Percentiles rank a stretch among this genome's conserved stretches.
These are phyloP conservation scores for Primulina huaijiensis DNA, from an alignment of 257 asterid species.

Conservation along the genomic window DNA sequence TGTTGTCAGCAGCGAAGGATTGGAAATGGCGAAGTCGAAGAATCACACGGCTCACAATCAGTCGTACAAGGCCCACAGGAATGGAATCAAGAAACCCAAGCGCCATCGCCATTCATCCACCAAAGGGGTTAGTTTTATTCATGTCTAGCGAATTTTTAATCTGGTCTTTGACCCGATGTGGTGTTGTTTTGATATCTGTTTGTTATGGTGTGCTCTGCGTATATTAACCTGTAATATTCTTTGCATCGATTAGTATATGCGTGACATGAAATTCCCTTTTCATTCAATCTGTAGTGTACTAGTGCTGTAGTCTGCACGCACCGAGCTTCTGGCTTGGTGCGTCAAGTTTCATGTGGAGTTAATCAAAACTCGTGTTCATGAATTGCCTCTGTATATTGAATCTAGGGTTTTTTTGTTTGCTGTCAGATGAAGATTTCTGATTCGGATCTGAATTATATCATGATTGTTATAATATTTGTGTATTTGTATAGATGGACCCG, in stretches of 20 bases:
- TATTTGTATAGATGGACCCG: constrained; percentile 46
- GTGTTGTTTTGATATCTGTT: not conserved
- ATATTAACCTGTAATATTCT: not conserved
- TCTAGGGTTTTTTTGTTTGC: not conserved
- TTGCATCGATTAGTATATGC: not conserved
- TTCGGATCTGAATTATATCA: not conserved
- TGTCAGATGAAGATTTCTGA: not conserved
- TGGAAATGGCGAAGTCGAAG: constrained; percentile 55
- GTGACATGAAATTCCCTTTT: too few relatives aligned
- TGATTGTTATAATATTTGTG: not conserved
- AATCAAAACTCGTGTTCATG: not conserved
- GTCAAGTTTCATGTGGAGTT: not conserved
- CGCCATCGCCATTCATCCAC: constrained; percentile 49
- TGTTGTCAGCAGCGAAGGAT: not conserved
- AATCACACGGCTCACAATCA: constrained; percentile 59
- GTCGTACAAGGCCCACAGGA: constrained; percentile 52
- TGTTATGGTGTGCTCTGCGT: not conserved
- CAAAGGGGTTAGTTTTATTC: constrained; percentile 37
- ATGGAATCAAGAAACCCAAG: constrained; percentile 54
- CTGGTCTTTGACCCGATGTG: too few relatives aligned
- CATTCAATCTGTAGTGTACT: too few relatives aligned
- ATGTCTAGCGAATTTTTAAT: not conserved
- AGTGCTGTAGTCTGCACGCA: too few relatives aligned
- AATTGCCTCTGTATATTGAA: not conserved
- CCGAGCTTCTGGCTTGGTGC: not conserved